phyloP scores from a whole-genome alignment of 176 grass and related monocot species.

The Secale cereale region DNA sequence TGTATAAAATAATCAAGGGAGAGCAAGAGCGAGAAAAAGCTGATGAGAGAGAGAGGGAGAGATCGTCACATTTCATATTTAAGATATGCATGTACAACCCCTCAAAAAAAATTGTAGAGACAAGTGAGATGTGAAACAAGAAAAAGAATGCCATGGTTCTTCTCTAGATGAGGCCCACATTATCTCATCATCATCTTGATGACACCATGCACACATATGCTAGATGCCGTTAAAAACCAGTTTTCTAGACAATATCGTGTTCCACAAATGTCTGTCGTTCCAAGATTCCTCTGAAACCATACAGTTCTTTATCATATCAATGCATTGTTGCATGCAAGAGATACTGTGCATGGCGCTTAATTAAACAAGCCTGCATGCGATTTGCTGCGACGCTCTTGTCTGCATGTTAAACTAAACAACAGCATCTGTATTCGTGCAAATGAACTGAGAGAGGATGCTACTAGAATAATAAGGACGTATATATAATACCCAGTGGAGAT shows the following conservation, averaged over 20 bases:
- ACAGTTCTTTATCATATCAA: conserved; percentile 40
- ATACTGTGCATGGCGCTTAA: conserved; percentile 27
- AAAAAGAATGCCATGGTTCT: conserved; percentile 50
- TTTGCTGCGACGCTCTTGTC: conserved; percentile 25
- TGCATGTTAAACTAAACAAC: conserved; percentile 35
- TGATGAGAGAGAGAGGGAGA: conserved; percentile 23
- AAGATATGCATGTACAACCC: background rate
- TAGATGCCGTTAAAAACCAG: conserved; percentile 57
- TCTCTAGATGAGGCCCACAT: conserved; percentile 46
- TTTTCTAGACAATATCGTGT: conserved; percentile 47
- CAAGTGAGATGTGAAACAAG: conserved; percentile 16
- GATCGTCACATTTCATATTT: conserved; percentile 2
- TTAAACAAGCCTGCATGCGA: conserved; percentile 18
- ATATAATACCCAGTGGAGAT: conserved; percentile 27
- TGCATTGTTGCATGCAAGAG: conserved; percentile 28
- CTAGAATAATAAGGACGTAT: conserved; percentile 29
- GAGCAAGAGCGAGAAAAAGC: background rate
- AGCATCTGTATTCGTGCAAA: conserved; percentile 40
- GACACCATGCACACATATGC: conserved; percentile 18
- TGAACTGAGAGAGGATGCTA: conserved; percentile 36
- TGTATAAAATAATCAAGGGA: conserved; percentile 39
- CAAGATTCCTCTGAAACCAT: conserved; percentile 43
- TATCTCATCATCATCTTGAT: conserved; percentile 33
- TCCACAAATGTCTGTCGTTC: conserved; percentile 25
- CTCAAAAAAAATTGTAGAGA: background rate